These are phyloP conservation scores for Stephania japonica DNA, from an alignment of 164 flowering plant genomes.

Conservation along the genomic window DNA sequence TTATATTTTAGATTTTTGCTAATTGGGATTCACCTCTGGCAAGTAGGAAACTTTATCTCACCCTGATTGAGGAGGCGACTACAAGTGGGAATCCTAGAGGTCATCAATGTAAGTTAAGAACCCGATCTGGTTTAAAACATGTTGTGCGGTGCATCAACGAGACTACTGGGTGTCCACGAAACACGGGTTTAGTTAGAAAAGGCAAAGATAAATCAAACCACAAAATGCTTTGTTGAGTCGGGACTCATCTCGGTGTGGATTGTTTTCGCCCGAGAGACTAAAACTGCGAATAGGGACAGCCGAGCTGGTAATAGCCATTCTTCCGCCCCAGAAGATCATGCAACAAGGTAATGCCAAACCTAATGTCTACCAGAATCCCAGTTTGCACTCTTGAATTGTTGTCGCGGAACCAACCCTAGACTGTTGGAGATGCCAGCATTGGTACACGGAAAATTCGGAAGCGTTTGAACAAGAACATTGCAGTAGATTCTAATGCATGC, in stretches of 20 bases:
- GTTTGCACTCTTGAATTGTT: too few relatives aligned
- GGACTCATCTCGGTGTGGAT: conserved; percentile 19
- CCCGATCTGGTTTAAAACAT: not conserved
- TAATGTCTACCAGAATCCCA: too few relatives aligned
- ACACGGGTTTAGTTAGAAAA: conserved; percentile 15
- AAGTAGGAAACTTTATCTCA: conserved; percentile 13
- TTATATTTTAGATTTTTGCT: too few relatives aligned
- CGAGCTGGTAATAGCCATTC: conserved; percentile 6
- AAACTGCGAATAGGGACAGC: conserved; percentile 7
- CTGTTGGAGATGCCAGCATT: too few relatives aligned
- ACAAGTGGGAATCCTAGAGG: conserved; percentile 17
- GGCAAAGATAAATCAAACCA: conserved; percentile 14
- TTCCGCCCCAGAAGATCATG: too few relatives aligned
- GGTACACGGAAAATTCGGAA: too few relatives aligned
- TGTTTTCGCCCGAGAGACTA: conserved; percentile 10
- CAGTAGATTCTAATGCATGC: conserved; percentile 10
- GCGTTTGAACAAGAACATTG: conserved; percentile 19
- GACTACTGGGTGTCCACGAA: conserved; percentile 7
- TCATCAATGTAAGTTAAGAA: conserved; percentile 11
- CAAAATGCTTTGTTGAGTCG: conserved; percentile 24
- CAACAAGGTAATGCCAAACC: too few relatives aligned
- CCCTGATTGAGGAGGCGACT: conserved; percentile 13
- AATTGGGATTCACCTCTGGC: conserved; percentile 2
- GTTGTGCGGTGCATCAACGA: not conserved
- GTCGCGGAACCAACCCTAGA: too few relatives aligned